These are phyloP conservation scores for Sporothrix sp. DNA, from an alignment of 2,329 filamentous ascomycete genomes.

Conservation along the genomic window DNA sequence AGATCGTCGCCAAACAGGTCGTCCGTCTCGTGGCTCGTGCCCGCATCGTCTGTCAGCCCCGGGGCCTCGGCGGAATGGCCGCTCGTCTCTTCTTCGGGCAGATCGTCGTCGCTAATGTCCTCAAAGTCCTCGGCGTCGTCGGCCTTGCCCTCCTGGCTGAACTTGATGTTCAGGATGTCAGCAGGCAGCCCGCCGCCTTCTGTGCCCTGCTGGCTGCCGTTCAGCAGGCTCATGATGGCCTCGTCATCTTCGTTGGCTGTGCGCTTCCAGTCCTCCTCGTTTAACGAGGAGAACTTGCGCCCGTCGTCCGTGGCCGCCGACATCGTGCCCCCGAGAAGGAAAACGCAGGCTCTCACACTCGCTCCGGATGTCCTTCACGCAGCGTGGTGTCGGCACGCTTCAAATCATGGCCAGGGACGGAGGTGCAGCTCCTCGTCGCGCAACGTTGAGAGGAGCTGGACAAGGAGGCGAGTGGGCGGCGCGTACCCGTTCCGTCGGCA, in stretches of 20 bases:
- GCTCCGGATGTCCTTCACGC: background rate
- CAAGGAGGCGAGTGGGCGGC: background rate
- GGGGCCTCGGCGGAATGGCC: conserved; percentile 37
- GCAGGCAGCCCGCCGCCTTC: conserved; percentile 27
- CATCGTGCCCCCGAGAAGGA: conserved; percentile 11
- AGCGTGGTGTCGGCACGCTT: background rate
- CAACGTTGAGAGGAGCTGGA: background rate
- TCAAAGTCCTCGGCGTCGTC: conserved; percentile 84
- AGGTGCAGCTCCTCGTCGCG: too few relatives aligned
- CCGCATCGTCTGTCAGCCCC: conserved; percentile 48
- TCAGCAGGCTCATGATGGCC: conserved; percentile 36
- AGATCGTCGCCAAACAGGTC: conserved; percentile 59
- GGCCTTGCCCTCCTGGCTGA: conserved; percentile 68
- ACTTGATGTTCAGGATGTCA: conserved; percentile 33
- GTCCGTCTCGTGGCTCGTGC: conserved; percentile 50
- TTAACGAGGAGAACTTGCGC: conserved; percentile 20
- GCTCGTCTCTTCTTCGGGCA: conserved; percentile 59
- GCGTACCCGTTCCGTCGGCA: background rate
- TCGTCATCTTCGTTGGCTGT: conserved; percentile 42
- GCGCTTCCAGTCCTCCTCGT: conserved; percentile 31
- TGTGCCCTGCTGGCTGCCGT: conserved; percentile 31
- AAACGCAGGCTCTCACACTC: background rate
- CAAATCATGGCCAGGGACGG: conserved; percentile 6
- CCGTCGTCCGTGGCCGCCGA: conserved; percentile 19
- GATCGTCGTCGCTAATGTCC: conserved; percentile 87